Conservation (phyloP, 768 basidiomycete species). For the Podaxis sp. region DNA sequence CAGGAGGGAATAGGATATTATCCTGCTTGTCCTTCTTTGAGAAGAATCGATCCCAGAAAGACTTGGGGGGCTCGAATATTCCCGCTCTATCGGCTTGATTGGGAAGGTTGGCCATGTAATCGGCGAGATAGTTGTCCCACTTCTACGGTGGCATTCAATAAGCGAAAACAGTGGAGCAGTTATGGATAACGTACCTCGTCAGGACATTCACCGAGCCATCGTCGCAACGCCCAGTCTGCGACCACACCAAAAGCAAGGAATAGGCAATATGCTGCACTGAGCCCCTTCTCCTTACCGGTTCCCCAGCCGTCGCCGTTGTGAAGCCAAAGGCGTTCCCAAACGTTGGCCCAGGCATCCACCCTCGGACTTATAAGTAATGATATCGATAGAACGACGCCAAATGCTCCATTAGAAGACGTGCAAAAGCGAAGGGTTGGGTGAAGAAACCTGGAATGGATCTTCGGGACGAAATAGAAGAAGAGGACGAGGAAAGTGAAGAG, state of each 20-base stretch:
- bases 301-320: constrained; percentile 46
- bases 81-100: constrained; percentile 55
- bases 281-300: constrained; percentile 50
- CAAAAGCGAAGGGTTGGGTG: constrained; percentile 50
- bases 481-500: constrained; percentile 35
- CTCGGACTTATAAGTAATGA: constrained; percentile 48
- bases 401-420: constrained; percentile 53
- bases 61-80: constrained; percentile 49
- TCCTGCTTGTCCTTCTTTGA: constrained; percentile 17
- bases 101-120: constrained; percentile 55
- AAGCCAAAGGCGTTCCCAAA: constrained; percentile 65
- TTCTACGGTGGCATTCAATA: constrained; percentile 37
- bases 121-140: constrained; percentile 67
- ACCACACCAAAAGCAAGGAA: constrained; percentile 45
- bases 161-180: not conserved
- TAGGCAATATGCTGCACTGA: constrained; percentile 56
- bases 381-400: constrained; percentile 52
- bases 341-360: constrained; percentile 50
- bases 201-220: constrained; percentile 62
- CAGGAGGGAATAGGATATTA: constrained; percentile 16
- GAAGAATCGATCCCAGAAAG: constrained; percentile 54
- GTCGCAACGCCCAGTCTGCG: constrained; percentile 54
- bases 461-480: constrained; percentile 41
- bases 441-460: constrained; percentile 37
- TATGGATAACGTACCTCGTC: constrained; percentile 48